These are phyloP conservation scores for Suillus bovinus DNA, from an alignment of 768 basidiomycete genomes.

Conservation along the genomic window DNA sequence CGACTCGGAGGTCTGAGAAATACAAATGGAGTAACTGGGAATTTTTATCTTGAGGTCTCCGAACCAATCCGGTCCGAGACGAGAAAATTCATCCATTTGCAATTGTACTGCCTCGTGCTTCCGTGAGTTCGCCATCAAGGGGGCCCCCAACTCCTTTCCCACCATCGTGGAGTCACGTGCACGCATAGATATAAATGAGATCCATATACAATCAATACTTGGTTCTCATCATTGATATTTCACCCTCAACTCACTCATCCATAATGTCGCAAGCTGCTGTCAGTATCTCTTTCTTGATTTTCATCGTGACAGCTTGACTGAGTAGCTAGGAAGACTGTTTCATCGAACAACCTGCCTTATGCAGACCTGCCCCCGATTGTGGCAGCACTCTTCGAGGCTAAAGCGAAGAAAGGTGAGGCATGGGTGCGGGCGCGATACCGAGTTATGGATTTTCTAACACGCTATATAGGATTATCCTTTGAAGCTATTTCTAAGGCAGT, in stretches of 20 bases:
- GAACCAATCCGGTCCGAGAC: neutral
- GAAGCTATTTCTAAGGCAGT: slow-evolving; percentile 66
- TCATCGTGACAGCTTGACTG: neutral
- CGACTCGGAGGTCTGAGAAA: neutral
- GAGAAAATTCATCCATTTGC: slow-evolving; percentile 7
- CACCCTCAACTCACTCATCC: neutral
- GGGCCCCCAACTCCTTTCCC: neutral
- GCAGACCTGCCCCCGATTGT: slow-evolving; percentile 54
- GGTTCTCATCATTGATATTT: slow-evolving; percentile 11
- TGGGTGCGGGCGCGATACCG: neutral
- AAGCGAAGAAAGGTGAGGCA: slow-evolving; percentile 58
- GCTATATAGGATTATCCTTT: slow-evolving; percentile 58
- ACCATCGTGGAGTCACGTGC: slow-evolving; percentile 4
- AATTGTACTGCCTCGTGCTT: neutral
- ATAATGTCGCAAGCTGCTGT: slow-evolving; percentile 42
- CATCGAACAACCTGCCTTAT: slow-evolving; percentile 44
- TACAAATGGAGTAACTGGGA: neutral
- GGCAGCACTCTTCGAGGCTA: slow-evolving; percentile 58
- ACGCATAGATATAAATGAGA: slow-evolving; percentile 19
- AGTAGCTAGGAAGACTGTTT: slow-evolving; percentile 35
- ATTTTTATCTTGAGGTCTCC: neutral
- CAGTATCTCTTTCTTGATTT: slow-evolving; percentile 19
- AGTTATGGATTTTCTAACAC: neutral
- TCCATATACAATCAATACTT: neutral
- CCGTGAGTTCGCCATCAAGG: slow-evolving; percentile 6